Evolutionary conservation across 192 early-diverging fungal genomes (phyloP).

Genomic region (Coemansia sp.): DNA sequence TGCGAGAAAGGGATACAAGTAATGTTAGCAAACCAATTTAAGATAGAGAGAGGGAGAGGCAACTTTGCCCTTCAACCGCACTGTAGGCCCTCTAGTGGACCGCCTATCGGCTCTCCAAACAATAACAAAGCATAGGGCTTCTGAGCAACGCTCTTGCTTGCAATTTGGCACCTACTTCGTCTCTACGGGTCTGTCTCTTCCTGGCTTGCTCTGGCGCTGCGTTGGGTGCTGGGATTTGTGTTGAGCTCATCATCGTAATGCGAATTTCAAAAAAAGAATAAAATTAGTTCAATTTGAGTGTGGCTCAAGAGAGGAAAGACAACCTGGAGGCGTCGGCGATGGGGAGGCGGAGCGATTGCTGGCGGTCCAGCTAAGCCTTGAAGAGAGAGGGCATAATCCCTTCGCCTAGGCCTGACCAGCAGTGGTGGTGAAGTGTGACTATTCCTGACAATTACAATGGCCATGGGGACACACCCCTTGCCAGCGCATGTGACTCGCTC

Average conservation of each 20-base stretch:
- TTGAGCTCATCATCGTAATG: constrained; percentile 39
- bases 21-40: neutral
- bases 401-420: no score
- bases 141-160: neutral
- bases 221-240: constrained; percentile 26
- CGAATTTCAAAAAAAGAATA: neutral
- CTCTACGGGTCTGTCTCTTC: constrained; percentile 46
- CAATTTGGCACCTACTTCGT: constrained; percentile 33
- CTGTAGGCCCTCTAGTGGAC: neutral
- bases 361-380: neutral
- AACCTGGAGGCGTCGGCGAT: neutral
- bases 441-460: neutral
- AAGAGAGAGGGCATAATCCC: neutral
- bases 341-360: neutral
- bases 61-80: neutral
- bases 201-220: constrained; percentile 43
- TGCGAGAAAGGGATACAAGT: neutral
- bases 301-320: neutral
- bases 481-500: neutral
- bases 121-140: neutral
- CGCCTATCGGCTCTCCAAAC: neutral
- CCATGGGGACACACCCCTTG: neutral
- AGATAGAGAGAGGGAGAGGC: neutral
- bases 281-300: neutral
- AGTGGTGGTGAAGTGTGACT: neutral